These are phyloP conservation scores for Triticum monococcum DNA, from an alignment of 176 grass and related monocot genomes.

Conservation along the genomic window DNA sequence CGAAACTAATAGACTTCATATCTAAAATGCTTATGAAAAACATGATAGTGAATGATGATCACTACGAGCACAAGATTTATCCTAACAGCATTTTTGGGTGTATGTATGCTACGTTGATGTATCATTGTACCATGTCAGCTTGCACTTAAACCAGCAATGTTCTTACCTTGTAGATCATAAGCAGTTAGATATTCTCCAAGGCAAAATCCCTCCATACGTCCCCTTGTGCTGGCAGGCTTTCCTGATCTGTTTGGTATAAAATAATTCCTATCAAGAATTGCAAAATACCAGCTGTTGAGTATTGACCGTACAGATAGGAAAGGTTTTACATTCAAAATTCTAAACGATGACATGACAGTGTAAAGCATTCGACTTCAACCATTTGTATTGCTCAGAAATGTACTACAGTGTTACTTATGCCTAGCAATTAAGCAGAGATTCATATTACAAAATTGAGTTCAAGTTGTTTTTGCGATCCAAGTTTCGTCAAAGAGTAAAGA, in stretches of 20 bases:
- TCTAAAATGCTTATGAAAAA: conserved; percentile 1
- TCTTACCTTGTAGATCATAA: conserved; percentile 40
- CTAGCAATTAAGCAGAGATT: not conserved
- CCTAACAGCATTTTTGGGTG: not conserved
- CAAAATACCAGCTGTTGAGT: not conserved
- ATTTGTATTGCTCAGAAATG: not conserved
- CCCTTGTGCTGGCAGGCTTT: conserved; percentile 67
- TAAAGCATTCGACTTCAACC: not conserved
- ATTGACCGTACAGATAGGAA: not conserved
- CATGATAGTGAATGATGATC: not conserved
- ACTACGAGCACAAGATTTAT: not conserved
- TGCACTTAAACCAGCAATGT: not conserved
- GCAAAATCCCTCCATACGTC: conserved; percentile 82
- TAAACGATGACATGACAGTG: not conserved
- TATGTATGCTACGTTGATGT: not conserved
- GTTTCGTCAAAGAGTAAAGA: not conserved
- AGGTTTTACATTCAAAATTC: not conserved
- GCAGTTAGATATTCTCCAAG: conserved; percentile 76
- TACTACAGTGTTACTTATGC: conserved; percentile 4
- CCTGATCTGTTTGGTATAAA: conserved; percentile 54
- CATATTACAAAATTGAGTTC: not conserved
- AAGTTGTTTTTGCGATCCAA: not conserved
- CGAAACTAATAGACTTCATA: conserved; percentile 3
- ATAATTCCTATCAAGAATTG: conserved; percentile 6
- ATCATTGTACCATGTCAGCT: not conserved